Evolutionary conservation across 2,329 filamentous ascomycete genomes (phyloP).

Genomic region (Botrytis paeoniae): DNA sequence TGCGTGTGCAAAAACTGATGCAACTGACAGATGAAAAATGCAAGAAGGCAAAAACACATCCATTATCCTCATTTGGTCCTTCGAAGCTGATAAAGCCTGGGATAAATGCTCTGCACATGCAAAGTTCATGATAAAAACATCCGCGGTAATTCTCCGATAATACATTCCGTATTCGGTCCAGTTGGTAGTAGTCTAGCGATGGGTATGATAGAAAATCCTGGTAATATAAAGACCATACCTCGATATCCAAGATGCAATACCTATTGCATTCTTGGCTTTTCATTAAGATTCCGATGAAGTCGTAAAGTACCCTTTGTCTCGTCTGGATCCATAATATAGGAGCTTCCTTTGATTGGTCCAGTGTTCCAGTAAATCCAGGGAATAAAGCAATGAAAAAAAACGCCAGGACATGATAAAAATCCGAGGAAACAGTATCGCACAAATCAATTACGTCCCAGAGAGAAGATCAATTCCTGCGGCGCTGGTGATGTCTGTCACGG

Average conservation of each 20-base stretch:
- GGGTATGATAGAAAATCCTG: slow-evolving; percentile 25
- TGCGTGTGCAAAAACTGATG: slow-evolving; percentile 37
- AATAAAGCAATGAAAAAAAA: slow-evolving; percentile 31
- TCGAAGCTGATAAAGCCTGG: slow-evolving; percentile 31
- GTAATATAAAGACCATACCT: slow-evolving; percentile 25
- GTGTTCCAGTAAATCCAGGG: slow-evolving; percentile 27
- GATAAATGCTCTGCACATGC: slow-evolving; percentile 28
- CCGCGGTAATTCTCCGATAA: slow-evolving; percentile 22
- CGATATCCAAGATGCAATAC: slow-evolving; percentile 26
- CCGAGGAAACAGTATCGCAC: slow-evolving; percentile 22
- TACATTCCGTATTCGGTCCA: slow-evolving; percentile 26
- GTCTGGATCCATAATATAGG: slow-evolving; percentile 30
- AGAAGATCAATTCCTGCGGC: slow-evolving; percentile 28
- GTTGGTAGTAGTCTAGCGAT: slow-evolving; percentile 23
- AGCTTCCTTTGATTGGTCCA: slow-evolving; percentile 26
- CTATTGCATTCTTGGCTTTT: slow-evolving; percentile 28
- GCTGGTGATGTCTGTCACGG: slow-evolving; percentile 30
- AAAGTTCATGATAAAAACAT: slow-evolving; percentile 26
- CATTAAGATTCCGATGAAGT: slow-evolving; percentile 25
- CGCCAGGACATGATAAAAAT: slow-evolving; percentile 33
- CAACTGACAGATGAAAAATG: slow-evolving; percentile 32
- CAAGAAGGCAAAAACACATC: slow-evolving; percentile 26
- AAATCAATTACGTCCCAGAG: slow-evolving; percentile 26
- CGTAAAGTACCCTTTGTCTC: slow-evolving; percentile 27
- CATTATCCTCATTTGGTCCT: slow-evolving; percentile 27